These are phyloP conservation scores for Cryptosporidium ubiquitum DNA, from an alignment of 169 alveolate genomes.

Conservation along the genomic window DNA sequence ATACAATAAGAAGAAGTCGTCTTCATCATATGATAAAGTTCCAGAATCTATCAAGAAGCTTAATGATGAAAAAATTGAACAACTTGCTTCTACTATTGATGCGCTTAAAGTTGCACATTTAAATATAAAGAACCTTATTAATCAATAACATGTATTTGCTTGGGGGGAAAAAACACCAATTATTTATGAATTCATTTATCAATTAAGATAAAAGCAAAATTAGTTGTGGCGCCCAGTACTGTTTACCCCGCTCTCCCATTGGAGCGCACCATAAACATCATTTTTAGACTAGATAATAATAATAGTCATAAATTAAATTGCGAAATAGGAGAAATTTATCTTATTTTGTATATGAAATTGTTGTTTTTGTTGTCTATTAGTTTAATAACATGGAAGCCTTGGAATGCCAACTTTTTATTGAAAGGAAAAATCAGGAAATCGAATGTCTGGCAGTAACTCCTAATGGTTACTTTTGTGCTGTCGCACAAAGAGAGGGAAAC, in stretches of 20 bases:
- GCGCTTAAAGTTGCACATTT: constrained; percentile 30
- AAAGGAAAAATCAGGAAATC: constrained; percentile 13
- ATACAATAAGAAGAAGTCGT: constrained; percentile 81
- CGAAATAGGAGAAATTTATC: neutral
- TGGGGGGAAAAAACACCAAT: too few species aligned
- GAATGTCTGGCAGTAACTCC: constrained; percentile 62
- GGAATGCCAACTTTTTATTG: constrained; percentile 42
- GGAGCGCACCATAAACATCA: constrained; percentile 65
- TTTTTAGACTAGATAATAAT: constrained; percentile 24
- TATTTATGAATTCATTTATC: neutral
- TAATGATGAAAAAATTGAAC: constrained; percentile 82
- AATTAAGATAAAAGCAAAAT: neutral
- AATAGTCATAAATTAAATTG: neutral
- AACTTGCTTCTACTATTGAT: constrained; percentile 69
- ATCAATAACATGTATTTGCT: neutral
- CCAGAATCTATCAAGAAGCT: constrained; percentile 84
- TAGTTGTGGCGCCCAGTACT: neutral
- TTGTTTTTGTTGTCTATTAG: neutral
- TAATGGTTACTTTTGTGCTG: constrained; percentile 68
- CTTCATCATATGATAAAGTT: constrained; percentile 79
- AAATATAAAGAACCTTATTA: constrained; percentile 16
- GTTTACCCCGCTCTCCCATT: constrained; percentile 26
- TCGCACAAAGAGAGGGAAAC: constrained; percentile 34
- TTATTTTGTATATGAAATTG: constrained; percentile 9
- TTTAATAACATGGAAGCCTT: constrained; percentile 24